Evolutionary conservation across 768 basidiomycete species (phyloP).

Genomic region (Cyclocybe cylindracea): DNA sequence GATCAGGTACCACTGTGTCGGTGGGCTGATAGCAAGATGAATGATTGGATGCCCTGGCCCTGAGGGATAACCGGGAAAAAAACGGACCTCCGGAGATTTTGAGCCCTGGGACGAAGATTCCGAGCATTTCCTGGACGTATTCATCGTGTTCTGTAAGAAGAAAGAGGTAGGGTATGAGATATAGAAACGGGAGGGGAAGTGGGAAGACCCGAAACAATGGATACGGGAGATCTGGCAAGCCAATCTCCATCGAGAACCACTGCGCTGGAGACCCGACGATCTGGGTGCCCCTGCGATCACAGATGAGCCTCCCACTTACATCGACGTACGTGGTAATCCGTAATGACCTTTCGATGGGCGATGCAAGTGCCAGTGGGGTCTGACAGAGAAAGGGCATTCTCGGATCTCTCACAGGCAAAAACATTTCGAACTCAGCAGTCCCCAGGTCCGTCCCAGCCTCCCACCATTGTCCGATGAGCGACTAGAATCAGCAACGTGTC

Average conservation of each 20-base stretch:
- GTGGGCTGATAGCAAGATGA: slow-evolving; percentile 32
- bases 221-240: slow-evolving; percentile 35
- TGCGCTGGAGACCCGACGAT: slow-evolving; percentile 25
- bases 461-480: slow-evolving; percentile 9
- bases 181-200: slow-evolving; percentile 22
- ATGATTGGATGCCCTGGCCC: slow-evolving; percentile 14
- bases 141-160: slow-evolving; percentile 31
- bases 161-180: slow-evolving; percentile 25
- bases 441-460: slow-evolving; percentile 20
- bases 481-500: slow-evolving; percentile 1
- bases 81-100: slow-evolving; percentile 24
- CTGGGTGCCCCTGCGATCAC: slow-evolving; percentile 14
- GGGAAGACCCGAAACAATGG: slow-evolving; percentile 45
- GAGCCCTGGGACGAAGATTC: slow-evolving; percentile 28
- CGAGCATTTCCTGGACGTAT: slow-evolving; percentile 29
- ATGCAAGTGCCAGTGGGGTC: too few species aligned
- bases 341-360: too few species aligned
- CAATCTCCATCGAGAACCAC: slow-evolving; percentile 35
- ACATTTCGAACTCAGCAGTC: slow-evolving; percentile 6
- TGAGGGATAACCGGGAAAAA: slow-evolving; percentile 12
- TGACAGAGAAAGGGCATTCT: too few species aligned
- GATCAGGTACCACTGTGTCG: slow-evolving; percentile 54
- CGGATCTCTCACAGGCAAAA: neutral
- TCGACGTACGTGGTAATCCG: neutral
- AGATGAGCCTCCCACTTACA: neutral